Base-by-base conservation (phyloP, 2,329 filamentous ascomycete genomes). In the Apiospora saccharicola region DNA sequence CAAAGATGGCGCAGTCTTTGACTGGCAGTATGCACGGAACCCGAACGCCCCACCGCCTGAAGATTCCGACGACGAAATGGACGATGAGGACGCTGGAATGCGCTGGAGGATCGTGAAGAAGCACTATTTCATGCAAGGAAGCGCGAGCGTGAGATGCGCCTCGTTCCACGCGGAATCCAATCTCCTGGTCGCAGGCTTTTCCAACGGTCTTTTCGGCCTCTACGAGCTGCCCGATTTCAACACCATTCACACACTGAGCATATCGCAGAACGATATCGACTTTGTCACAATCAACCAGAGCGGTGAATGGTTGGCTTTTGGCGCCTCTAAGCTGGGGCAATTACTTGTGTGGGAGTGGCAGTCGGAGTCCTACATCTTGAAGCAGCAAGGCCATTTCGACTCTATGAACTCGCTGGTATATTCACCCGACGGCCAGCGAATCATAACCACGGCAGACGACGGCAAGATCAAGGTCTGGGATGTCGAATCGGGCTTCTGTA, bases 331-430 rank as follows among this genome's bases (percentile, higher is more conserved):
- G 78, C 88, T 98, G 6, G 97, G 97, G 0, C 96, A 99, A 80
- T 87, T 99, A n/a, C 85, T 99, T 4, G 96, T 99, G 4, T 99
- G 96, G 96, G 96, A 99, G 82, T 99, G 97, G 95, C 96, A 98
- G 81, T 99, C 96, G 0, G 97, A 99, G 82, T 98, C 96, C 7
- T 99, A 99, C 82, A 97, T 99, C 72, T 86, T 99, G 68, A 99
- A 99, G 83, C 96, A 99, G 80, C 96, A 98, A 82, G 96, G 96
- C 0, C 96, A 99, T 83, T 95, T 98, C 75, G 96, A 99, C 81
- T 93, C 94, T 2, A 95, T 98, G 90, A 98, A 98, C 82, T 90
- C 95, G 0, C 87, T 99, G 4, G 92, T 93, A 12, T 99, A 98
- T 83, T 96, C 96, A 6, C 95, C 96, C 0, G 96, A 98, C 78